Conservation (phyloP, 2,329 filamentous ascomycete genomes). For the Pleurostoma richardsiae region DNA sequence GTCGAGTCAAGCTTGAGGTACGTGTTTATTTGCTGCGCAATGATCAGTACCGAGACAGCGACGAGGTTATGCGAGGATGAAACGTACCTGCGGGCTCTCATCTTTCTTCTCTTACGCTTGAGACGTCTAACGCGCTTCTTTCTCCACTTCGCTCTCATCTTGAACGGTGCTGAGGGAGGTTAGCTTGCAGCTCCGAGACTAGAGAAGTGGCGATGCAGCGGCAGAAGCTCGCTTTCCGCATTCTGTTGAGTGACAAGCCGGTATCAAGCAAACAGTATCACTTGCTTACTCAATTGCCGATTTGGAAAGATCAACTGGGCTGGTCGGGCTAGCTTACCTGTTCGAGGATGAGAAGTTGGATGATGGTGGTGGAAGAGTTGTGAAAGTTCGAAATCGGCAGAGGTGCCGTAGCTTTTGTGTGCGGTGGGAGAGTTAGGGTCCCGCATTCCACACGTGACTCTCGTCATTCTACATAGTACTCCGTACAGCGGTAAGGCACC, state of each 20-base stretch:
- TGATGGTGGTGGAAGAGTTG: neutral
- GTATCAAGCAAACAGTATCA: no score
- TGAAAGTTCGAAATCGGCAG: neutral
- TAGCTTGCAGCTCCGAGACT: constrained; percentile 3
- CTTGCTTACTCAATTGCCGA: no score
- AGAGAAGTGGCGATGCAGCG: no score
- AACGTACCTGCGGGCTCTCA: constrained; percentile 90
- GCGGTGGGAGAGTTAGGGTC: no score
- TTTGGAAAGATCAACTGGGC: no score
- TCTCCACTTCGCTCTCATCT: constrained; percentile 97
- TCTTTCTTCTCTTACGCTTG: constrained; percentile 99
- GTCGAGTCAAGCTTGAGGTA: constrained; percentile 47
- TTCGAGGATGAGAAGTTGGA: neutral
- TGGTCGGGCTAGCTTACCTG: neutral
- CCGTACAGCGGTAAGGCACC: no score
- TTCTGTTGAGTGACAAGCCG: no score
- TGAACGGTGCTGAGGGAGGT: constrained; percentile 35
- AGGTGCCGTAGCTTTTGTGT: no score
- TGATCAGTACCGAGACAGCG: constrained; percentile 24
- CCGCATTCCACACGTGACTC: no score
- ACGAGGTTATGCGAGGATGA: constrained; percentile 12
- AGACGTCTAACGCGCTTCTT: constrained; percentile 99
- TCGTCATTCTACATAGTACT: no score
- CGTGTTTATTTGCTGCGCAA: constrained; percentile 60
- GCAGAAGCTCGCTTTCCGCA: no score